Conservation (phyloP, 2,329 filamentous ascomycete genomes). For the Echinosphaeria canescens region DNA sequence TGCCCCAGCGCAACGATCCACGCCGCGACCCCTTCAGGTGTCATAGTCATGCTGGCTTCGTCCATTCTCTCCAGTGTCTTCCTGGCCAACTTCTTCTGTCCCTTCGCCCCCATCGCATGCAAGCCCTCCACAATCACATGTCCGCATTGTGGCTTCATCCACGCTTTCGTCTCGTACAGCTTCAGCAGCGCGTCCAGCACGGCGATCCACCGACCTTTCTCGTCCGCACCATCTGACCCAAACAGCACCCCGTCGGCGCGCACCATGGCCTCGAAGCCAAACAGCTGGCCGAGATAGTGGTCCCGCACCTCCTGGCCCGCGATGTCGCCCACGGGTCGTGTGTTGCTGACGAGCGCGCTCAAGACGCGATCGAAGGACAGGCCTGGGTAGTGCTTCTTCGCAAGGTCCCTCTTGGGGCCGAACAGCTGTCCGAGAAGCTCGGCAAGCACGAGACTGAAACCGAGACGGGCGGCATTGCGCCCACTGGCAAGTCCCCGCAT, state of each 20-base stretch:
- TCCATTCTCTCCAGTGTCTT: constrained; percentile 39
- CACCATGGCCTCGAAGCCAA: constrained; percentile 72
- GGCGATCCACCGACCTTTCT: constrained; percentile 35
- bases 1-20: constrained; percentile 52
- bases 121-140: constrained; percentile 60
- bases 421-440: constrained; percentile 59
- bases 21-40: constrained; percentile 73
- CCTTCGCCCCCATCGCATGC: constrained; percentile 32
- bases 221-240: too few species aligned
- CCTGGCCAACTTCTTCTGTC: constrained; percentile 26
- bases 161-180: constrained; percentile 62
- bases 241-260: constrained; percentile 59
- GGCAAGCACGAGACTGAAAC: constrained; percentile 75
- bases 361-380: constrained; percentile 34
- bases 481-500: constrained; percentile 80
- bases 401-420: constrained; percentile 19
- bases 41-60: constrained; percentile 47
- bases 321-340: constrained; percentile 26
- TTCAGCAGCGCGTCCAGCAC: constrained; percentile 55
- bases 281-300: constrained; percentile 65
- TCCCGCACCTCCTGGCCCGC: constrained; percentile 64
- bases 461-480: constrained; percentile 69
- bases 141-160: constrained; percentile 76
- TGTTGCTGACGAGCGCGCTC: constrained; percentile 30
- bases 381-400: constrained; percentile 22